Evolutionary conservation across 805 yeast species (phyloP), one percentile per base, ranked within the genome.

Genomic region (Wickerhamomyces canadensis): DNA sequence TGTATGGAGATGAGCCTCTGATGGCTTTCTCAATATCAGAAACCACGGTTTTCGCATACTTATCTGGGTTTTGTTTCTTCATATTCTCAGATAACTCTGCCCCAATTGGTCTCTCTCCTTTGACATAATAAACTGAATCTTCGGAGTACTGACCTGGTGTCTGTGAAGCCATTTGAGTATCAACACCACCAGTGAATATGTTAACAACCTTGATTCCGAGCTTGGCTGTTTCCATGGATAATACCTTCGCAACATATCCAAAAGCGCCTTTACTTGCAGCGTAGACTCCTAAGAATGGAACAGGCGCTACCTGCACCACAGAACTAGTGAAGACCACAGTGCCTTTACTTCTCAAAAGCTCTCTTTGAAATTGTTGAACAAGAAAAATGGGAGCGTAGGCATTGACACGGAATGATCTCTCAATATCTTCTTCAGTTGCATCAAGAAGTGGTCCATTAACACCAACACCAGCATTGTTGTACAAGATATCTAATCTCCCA

Each of bases 401-500:
- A 51, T 82, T 82, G 19, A 79, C 83, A 31, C 72, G 66, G 53
- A 70, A 22, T 9, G 11, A 9, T 8, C 11, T 22, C 11, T 22
- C 24, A 22, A 22, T 22, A 9, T 22, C 11, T 22, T 22, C 24
- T 9, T 9, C 11, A 8, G 8, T 22, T 11, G 11, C 8, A 11
- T 22, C 24, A 11, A 22, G 74, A 41, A 78, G 71, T 42, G 65
- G 67, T 26, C 55, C 60, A 25, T 74, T 48, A 23, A 54, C 64
- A 13, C 67, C 77, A 51, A 78, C 74, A 14, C 85, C 85, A 1
- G 89, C 89, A 53, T 81, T 81, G 54, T 81, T 81, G 61, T 64
- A 79, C 37, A 81, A 55, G 12, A 76, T 42, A 47, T 80, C 83
- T 35, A 80, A 57, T 32, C 62, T 61, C 3, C 69, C 70, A 24